Evolutionary conservation across 2,329 filamentous ascomycete genomes (phyloP).

Genomic region (Hymenoscyphus infarciens): DNA sequence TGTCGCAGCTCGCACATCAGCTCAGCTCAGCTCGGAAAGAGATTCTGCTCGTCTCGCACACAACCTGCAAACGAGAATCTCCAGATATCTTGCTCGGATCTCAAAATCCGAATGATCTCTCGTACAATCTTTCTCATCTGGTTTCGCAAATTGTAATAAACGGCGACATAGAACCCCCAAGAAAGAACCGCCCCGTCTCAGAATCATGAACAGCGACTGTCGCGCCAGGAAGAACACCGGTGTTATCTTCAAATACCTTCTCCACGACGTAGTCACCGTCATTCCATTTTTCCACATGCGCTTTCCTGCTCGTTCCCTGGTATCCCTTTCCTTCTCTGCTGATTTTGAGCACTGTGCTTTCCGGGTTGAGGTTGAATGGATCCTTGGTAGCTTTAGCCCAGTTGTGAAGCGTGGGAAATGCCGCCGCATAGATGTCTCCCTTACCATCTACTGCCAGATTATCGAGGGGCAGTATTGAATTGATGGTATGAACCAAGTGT

Average conservation of each 20-base stretch:
- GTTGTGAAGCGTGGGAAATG: slow-evolving; percentile 31
- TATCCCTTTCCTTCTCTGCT: slow-evolving; percentile 20
- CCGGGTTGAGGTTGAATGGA: slow-evolving; percentile 23
- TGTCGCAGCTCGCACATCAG: background rate
- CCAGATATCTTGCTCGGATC: background rate
- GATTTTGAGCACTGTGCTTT: slow-evolving; percentile 30
- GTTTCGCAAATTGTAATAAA: slow-evolving; percentile 28
- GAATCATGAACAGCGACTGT: slow-evolving; percentile 35
- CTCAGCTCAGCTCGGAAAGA: background rate
- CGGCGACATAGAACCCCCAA: slow-evolving; percentile 28
- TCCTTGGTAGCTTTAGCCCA: slow-evolving; percentile 26
- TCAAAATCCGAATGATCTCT: background rate
- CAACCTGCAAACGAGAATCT: background rate
- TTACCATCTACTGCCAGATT: slow-evolving; percentile 38
- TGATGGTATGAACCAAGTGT: slow-evolving; percentile 28
- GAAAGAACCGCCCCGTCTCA: slow-evolving; percentile 33
- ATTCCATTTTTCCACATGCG: slow-evolving; percentile 2
- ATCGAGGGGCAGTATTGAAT: slow-evolving; percentile 34
- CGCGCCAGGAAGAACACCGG: slow-evolving; percentile 27
- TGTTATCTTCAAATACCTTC: slow-evolving; percentile 38
- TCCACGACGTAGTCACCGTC: slow-evolving; percentile 26
- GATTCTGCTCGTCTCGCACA: background rate
- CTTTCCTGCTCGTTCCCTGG: slow-evolving; percentile 8
- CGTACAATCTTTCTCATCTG: background rate
- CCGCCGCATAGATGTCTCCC: slow-evolving; percentile 37